Base-by-base conservation (phyloP, 495 filamentous ascomycete species). In the Haplographium delicatum region DNA sequence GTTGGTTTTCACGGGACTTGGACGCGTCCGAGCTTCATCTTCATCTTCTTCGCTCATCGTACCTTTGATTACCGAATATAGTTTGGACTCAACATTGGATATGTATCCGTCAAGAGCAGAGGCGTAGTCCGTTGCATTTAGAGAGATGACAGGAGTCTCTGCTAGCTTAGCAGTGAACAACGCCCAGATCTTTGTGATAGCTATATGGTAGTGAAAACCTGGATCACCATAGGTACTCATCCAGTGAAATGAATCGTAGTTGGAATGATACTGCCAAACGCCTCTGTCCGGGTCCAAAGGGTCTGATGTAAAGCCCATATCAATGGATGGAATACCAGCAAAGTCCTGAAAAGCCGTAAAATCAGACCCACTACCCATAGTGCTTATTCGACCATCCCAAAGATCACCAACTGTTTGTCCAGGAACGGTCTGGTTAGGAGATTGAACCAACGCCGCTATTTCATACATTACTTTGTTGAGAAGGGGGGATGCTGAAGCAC, bases 281-380 rank as follows among this genome's bases (percentile, higher is more conserved):
- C 57, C 44, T 8, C 30, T 37, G 13, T 44, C 51, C 18, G 61
- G 44, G 19, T 15, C 15, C 5, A 44, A 59, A 18, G 72, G 60
- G 30, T 74, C 67, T 13, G 78, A 76, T 31, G 67, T 62, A 64
- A 98, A 98, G 28, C 84, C 80, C 53, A 97, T 80, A 60, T 96
- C 89, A 53, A 97, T 71, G 37, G 82, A 89, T 5, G 89, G 89
- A 30, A 87, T 80, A 35, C 93, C 93, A 18, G 88, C 90, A 56
- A 89, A 85, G 63, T 93, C 84, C 64, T 96, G 91, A 68, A 96
- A 98, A 40, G 94, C 85, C 19, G 90, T 86, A 58, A 89, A 95
- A 58, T 97, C 93, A 61, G 85, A 86, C 26, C 86, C 89, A 30
- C 83, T 83, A 35, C 89, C 89, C 52, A 96, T 77, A 1, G 83